Conservation (phyloP, 352 stramenopile species). For the Pythium rhizo-oryzae region DNA sequence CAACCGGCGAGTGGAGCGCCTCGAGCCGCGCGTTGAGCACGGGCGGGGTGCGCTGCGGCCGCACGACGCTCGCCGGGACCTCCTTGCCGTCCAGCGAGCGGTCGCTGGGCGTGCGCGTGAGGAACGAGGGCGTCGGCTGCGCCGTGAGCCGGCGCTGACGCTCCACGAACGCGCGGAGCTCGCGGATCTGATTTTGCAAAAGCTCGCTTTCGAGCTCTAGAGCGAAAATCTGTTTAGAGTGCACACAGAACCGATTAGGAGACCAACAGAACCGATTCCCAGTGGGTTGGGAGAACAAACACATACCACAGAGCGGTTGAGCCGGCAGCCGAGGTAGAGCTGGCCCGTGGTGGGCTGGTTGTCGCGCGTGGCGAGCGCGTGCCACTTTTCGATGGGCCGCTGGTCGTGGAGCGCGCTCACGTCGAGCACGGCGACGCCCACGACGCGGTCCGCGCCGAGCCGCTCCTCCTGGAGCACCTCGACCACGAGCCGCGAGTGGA, state of each 20-base stretch:
- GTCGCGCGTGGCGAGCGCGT: conserved; percentile 42
- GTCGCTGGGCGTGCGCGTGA: conserved; percentile 15
- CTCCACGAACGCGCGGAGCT: conserved; percentile 57
- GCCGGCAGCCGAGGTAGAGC: conserved; percentile 45
- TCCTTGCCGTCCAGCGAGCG: conserved; percentile 19
- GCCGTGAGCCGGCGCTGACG: conserved; percentile 34
- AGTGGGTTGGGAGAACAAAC: conserved; percentile 4
- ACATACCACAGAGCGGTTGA: conserved; percentile 52
- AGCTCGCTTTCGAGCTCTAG: conserved; percentile 57
- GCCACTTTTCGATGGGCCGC: conserved; percentile 47
- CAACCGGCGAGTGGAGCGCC: conserved; percentile 23
- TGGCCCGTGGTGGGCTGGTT: conserved; percentile 34
- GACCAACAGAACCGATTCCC: not conserved
- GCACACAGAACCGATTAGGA: not conserved
- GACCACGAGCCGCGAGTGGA: conserved; percentile 42
- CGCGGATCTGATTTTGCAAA: conserved; percentile 61
- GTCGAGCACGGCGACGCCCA: conserved; percentile 45
- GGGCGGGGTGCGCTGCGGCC: conserved; percentile 4
- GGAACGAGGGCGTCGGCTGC: conserved; percentile 23
- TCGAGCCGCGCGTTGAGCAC: conserved; percentile 5
- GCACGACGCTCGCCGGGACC: conserved; percentile 7
- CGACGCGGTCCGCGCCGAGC: conserved; percentile 45
- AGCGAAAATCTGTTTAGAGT: conserved; percentile 41
- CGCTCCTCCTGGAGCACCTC: conserved; percentile 68
- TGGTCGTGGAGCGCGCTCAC: conserved; percentile 56